Evolutionary conservation across 345 rosid species (phyloP), one percentile per base, ranked within the genome.

Genomic region (Cardamine chenopodiifolia): DNA sequence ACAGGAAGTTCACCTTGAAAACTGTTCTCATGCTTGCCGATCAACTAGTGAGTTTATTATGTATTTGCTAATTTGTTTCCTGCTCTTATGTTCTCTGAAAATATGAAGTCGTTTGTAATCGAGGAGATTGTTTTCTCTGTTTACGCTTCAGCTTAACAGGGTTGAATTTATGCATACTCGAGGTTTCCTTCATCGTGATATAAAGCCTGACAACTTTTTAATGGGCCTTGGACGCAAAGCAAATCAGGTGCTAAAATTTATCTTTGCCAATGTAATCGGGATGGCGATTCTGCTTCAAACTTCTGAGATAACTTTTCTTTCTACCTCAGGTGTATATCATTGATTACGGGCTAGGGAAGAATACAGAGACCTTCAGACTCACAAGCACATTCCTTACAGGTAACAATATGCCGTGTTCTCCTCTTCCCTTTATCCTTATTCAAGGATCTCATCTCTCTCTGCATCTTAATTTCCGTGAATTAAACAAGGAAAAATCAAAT

Each of bases 221-320:
- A 86, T 91, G 97, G 97, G 97, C 45, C 80, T 91, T 23, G 97
- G 95, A 23, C 92, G 92, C 83, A 89, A 87, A 77, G 92, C 92
- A 28, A 89, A 91, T 82, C 92, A 89, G 90, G 97, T 89, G 8
- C 32, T 15, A 19, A 61, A 49, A 32, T 47, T 25, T 42, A 1
- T 26, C 34, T 29, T 14, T 13, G 13, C 6, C 52, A 2, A 32
- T 57, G 77, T 47, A 2, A 25, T 13, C 4, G 3, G 17, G 52
- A 66, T 66, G 34, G 35, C 9, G 15, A n/a, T 18, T 63, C 29
- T 70, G 65, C n/a, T 31, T 76, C 59, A 35, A 63, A 22, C 47
- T 48, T 63, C 14, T 45, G 42, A 42, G 29, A 44, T 12, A 18
- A 2, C 2, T 3, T 23, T 1, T 11, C 14, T 56, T 12, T 66